Base-by-base conservation (phyloP, 495 filamentous ascomycete species). In the Alectoria sarmentosa region DNA sequence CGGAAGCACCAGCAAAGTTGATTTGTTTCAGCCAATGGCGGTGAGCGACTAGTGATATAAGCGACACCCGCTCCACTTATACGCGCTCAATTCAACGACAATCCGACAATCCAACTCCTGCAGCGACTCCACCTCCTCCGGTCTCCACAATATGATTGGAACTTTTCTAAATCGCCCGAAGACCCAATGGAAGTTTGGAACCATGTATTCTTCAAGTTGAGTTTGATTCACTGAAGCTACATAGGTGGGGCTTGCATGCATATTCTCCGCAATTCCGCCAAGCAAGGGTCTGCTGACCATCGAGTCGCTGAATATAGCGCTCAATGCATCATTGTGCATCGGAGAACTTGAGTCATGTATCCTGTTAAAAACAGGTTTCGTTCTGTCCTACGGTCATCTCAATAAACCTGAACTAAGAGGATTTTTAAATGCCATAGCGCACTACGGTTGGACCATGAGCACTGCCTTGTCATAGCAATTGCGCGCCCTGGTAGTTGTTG, bases 31-130 rank as follows among this genome's bases (percentile, higher is more conserved):
- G 21, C 39, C 37, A 60, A 60, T 39, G 37, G 17, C 8, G 28
- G n/a, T 6, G 39, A 41, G 7, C 19, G 37, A 42, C 57, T 60
- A 60, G 36, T 41, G 34, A 6, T 39, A 26, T 41, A 41, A 39
- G 36, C 57, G 57, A 60, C 36, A 60, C 10, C n/a, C 57, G 57
- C 34, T 39, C 36, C 34, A 60, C 36, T 39, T 23, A 17, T 60
- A 55, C 15, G 52, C 52, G 52, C 52, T 55, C 52, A 55, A 17
- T 7, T 34, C 52, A 34, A 55, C 52, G 28, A 55, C 52, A 13
- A 55, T 34, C 30, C 52, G 28, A 55, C 52, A 13, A 55, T 34
- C 30, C 30, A 34, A 21, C 1, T 23, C 17, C 3, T 55, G 30
- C 30, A 0, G 30, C 30, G 1, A 34, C 30, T 34, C 52, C 28